A percentile compares a stretch with the other conserved stretches of the same genome.
These are phyloP conservation scores for Aspergillus puulaauensis DNA, from an alignment of 2,329 filamentous ascomycete genomes.

Conservation along the genomic window DNA sequence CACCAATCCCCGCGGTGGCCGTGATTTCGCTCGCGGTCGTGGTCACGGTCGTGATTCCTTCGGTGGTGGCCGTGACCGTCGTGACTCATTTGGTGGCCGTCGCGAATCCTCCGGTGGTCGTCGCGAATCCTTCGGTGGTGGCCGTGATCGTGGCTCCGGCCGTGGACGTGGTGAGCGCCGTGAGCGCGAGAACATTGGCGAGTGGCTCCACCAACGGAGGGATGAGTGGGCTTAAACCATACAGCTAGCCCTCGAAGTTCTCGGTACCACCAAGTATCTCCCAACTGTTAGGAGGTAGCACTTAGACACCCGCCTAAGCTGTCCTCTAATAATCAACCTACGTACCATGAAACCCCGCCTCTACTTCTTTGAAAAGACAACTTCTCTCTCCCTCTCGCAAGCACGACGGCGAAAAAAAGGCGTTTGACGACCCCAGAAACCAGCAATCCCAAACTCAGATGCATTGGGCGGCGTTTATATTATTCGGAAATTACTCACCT, in stretches of 20 bases:
- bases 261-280: neutral
- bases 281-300: neutral
- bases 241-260: neutral
- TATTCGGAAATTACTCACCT: neutral
- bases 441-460: neutral
- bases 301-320: neutral
- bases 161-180: neutral
- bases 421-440: neutral
- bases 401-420: neutral
- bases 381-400: neutral
- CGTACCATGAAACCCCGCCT: neutral
- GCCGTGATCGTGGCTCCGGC: neutral
- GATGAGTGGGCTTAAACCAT: neutral
- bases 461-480: conserved; percentile 5
- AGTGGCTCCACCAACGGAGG: neutral
- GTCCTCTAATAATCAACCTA: neutral
- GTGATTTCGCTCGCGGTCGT: neutral
- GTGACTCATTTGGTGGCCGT: neutral
- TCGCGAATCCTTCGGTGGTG: neutral
- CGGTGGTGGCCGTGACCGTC: neutral
- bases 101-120: neutral
- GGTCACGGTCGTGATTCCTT: neutral
- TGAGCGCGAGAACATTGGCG: neutral
- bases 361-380: neutral
- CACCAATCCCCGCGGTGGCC: neutral